phyloP scores from a whole-genome alignment of 495 filamentous ascomycete species.

The Cercophora scortea region DNA sequence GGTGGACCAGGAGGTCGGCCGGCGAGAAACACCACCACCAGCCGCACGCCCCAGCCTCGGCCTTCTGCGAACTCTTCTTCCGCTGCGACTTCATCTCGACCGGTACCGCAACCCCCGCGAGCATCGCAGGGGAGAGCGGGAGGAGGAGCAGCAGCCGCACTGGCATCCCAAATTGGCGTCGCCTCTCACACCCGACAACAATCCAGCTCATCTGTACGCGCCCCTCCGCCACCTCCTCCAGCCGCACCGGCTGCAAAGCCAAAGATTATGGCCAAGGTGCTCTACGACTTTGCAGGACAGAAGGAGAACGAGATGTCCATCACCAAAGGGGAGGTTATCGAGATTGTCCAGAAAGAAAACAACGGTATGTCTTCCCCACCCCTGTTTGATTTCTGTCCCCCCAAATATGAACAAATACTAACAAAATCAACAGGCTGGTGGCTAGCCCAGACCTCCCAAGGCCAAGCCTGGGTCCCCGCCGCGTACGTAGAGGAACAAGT shows the following conservation, averaged over 20 bases:
- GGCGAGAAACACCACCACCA: conserved; percentile 49
- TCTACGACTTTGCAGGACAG: conserved; percentile 83
- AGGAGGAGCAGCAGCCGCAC: conserved; percentile 11
- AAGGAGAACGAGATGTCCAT: conserved; percentile 74
- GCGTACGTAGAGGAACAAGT: conserved; percentile 83
- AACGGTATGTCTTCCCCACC: conserved; percentile 61
- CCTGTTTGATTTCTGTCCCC: conserved; percentile 14
- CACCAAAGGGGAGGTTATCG: conserved; percentile 66
- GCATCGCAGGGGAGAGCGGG: conserved; percentile 6
- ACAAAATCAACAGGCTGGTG: conserved; percentile 67
- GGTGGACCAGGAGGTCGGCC: conserved; percentile 80
- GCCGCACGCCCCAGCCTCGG: conserved; percentile 44
- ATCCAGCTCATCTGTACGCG: conserved; percentile 40
- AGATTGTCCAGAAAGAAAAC: conserved; percentile 78
- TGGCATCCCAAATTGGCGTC: conserved; percentile 15
- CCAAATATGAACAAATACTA: conserved; percentile 1
- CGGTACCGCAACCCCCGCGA: conserved; percentile 36
- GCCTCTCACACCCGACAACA: conserved; percentile 39
- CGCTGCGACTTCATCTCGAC: conserved; percentile 29
- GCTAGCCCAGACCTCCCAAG: conserved; percentile 65
- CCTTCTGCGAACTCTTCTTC: conserved; percentile 21
- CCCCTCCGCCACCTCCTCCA: conserved; percentile 64
- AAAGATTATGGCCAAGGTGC: conserved; percentile 68
- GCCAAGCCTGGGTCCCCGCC: conserved; percentile 85
- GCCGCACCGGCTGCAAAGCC: conserved; percentile 59